These are phyloP conservation scores for Scolecobasidium constrictum DNA, from an alignment of 2,329 filamentous ascomycete genomes.

Conservation along the genomic window DNA sequence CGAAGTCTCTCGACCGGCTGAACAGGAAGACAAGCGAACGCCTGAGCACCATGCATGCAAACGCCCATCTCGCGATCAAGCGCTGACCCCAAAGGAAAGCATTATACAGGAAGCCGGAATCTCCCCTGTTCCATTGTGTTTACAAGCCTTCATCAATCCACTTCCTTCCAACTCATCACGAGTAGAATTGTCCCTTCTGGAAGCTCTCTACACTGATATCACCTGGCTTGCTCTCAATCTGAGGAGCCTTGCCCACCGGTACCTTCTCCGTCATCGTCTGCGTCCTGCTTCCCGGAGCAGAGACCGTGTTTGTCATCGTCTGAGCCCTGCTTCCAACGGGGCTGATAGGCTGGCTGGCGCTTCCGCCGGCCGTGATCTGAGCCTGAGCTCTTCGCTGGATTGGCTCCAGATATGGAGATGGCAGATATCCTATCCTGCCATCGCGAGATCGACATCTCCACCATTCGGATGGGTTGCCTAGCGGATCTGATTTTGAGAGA, in stretches of 20 bases:
- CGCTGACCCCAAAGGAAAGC: no score
- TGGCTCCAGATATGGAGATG: constrained; percentile 76
- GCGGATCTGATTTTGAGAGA: constrained; percentile 80
- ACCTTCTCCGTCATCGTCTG: constrained; percentile 36
- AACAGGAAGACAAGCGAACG: no score
- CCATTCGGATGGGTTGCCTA: constrained; percentile 90
- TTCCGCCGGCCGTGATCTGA: constrained; percentile 26
- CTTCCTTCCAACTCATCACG: neutral
- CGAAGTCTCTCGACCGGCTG: no score
- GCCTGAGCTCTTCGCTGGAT: constrained; percentile 47
- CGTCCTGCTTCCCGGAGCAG: constrained; percentile 25
- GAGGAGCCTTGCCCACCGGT: constrained; percentile 26
- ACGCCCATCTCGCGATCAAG: neutral
- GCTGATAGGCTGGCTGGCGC: constrained; percentile 28
- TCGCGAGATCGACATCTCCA: constrained; percentile 90
- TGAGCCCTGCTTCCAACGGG: constrained; percentile 39
- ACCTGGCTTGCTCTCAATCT: constrained; percentile 47
- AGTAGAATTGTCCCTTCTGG: constrained; percentile 57
- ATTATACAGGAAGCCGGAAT: no score
- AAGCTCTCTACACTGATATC: constrained; percentile 60
- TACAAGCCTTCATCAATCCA: no score
- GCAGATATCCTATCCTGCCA: constrained; percentile 82
- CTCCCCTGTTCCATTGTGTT: no score
- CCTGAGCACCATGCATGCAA: no score
- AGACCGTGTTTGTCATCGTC: constrained; percentile 40